Evolutionary conservation across 2,329 filamentous ascomycete species (phyloP), one percentile per base, ranked within the genome.

Genomic region (Claviceps sp.): DNA sequence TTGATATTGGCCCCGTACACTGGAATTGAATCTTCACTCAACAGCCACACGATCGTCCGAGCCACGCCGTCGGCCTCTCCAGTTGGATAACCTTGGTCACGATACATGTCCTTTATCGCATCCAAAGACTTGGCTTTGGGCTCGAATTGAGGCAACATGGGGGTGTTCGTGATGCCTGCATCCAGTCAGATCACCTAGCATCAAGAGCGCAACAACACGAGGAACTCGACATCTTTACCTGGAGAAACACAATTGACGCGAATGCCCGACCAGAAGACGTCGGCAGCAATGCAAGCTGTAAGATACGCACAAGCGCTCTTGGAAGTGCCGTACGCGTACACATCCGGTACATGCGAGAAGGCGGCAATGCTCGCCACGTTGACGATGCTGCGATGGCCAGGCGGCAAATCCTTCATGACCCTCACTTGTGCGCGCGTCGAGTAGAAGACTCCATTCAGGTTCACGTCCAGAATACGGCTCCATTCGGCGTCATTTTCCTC

Each of bases 341-440:
- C 49, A 30, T 51, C 49, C 20, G 49, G 49, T n/a, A 51, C 41
- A 16, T 51, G 49, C 5, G 42, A 51, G 5, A 51, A 51, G n/a
- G 49, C 34, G 5, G 49, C 30, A 14, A 51, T 46, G 30, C 49
- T 51, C 20, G 49, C 49, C 22, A 51, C 42, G 13, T 51, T 51
- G 42, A 51, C 49, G 42, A 51, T 51, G 42, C 49, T 51, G 43
- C 49, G 49, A 5, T 38, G 37, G 6, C 18, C 18, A 7, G 4
- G 9, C 11, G 49, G 42, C 42, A 51, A 30, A 14, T 51, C 42
- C 42, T 24, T 51, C 49, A 51, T 51, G 14, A 22, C 49, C n/a
- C 26, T 18, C 34, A 51, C 49, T 18, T 46, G 18, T 13, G 49
- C 49, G 8, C 49, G 49, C 14, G 49, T 51, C 7, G 30, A 40